These are phyloP conservation scores for Daldinia decipiens DNA, from an alignment of 495 filamentous ascomycete species.

Conservation along the genomic window DNA sequence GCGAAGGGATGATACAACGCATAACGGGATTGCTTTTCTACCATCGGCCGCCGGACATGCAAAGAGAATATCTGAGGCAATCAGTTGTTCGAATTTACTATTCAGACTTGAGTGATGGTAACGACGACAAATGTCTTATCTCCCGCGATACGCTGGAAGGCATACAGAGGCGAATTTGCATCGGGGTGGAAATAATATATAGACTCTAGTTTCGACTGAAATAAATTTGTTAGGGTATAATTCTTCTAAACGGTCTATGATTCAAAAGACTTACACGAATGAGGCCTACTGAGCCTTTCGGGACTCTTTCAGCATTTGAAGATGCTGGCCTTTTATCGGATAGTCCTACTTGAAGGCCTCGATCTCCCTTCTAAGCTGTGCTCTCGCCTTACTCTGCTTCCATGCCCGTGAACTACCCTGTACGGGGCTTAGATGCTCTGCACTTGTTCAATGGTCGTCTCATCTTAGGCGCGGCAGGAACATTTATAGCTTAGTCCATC, in stretches of 20 bases:
- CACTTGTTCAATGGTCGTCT: not conserved
- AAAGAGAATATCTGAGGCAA: conserved; percentile 61
- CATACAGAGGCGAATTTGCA: conserved; percentile 59
- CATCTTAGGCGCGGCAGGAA: not conserved
- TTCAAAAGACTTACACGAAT: conserved; percentile 14
- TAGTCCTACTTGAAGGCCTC: conserved; percentile 66
- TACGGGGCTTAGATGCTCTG: too few relatives aligned
- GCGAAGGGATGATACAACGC: conserved; percentile 73
- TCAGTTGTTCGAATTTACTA: not conserved
- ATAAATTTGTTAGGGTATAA: not conserved
- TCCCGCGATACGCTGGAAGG: conserved; percentile 65
- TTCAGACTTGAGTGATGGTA: conserved; percentile 48
- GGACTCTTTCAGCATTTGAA: conserved; percentile 46
- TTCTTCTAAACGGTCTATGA: not conserved
- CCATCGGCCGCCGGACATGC: conserved; percentile 69
- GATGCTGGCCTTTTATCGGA: conserved; percentile 55
- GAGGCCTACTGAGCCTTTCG: conserved; percentile 53
- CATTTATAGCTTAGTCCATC: not conserved
- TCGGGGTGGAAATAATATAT: conserved; percentile 65
- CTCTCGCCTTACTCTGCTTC: conserved; percentile 51
- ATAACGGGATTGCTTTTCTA: conserved; percentile 72
- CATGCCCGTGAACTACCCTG: conserved; percentile 48
- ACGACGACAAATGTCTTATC: conserved; percentile 70
- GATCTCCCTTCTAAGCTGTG: conserved; percentile 70
- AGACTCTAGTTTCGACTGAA: conserved; percentile 58